A percentile compares a stretch with the other conserved stretches of the same genome.
These are phyloP conservation scores for Dentipellis sp. DNA, from an alignment of 768 basidiomycete species.

Conservation along the genomic window DNA sequence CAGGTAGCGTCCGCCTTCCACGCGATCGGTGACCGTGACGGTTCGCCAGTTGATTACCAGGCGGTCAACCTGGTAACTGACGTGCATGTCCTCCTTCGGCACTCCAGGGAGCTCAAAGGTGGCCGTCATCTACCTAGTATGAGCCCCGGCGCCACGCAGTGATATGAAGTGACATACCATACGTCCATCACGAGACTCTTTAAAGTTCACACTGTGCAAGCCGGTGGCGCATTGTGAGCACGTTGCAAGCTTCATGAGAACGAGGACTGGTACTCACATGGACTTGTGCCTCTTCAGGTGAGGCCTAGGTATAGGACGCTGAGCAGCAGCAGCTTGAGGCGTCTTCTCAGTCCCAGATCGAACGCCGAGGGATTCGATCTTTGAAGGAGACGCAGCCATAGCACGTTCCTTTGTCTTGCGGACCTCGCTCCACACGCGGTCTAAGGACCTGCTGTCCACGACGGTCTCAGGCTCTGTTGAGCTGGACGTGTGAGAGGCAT, in stretches of 20 bases:
- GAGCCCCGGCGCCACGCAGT: constrained; percentile 10
- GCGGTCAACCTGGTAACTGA: constrained; percentile 56
- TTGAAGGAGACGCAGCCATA: constrained; percentile 60
- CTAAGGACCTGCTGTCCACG: constrained; percentile 28
- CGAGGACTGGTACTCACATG: constrained; percentile 33
- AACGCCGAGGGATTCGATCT: constrained; percentile 57
- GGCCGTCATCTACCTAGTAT: constrained; percentile 41
- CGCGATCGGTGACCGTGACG: constrained; percentile 48
- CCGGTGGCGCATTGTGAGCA: not conserved
- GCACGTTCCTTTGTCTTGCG: constrained; percentile 55
- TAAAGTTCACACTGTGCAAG: constrained; percentile 49
- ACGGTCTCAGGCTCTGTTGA: constrained; percentile 14
- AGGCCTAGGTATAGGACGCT: constrained; percentile 15
- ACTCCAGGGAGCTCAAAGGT: constrained; percentile 66
- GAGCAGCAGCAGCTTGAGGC: constrained; percentile 8
- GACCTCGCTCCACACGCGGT: constrained; percentile 58
- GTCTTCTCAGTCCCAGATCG: constrained; percentile 6
- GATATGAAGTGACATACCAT: constrained; percentile 25
- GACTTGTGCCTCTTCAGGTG: constrained; percentile 53
- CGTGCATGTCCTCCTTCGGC: constrained; percentile 65
- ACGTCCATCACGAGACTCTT: constrained; percentile 62
- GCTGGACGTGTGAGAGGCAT: constrained; percentile 10
- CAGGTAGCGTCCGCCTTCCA: constrained; percentile 50
- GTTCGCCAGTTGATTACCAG: constrained; percentile 62
- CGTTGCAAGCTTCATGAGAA: not conserved